A percentile compares a stretch with the other conserved stretches of the same genome.
These are phyloP conservation scores for Colletotrichum higginsianum DNA, from an alignment of 2,329 filamentous ascomycete species.

Conservation along the genomic window DNA sequence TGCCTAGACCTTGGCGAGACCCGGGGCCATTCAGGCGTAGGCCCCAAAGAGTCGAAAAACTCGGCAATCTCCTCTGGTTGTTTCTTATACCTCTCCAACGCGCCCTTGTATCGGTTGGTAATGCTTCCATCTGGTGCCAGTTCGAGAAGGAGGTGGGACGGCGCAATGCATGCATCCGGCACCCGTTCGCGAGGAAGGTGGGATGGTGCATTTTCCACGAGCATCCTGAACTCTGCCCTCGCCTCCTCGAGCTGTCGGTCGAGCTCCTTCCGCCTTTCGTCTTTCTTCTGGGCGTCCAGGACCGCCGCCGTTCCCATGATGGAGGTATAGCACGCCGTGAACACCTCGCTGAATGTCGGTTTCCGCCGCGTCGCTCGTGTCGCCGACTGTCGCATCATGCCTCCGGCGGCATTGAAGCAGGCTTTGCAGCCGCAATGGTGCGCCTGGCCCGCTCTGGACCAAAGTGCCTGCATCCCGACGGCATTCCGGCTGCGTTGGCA, in stretches of 20 bases:
- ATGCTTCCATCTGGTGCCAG: conserved; percentile 47
- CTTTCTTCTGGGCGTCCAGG: conserved; percentile 73
- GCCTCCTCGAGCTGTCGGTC: conserved; percentile 72
- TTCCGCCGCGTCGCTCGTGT: conserved; percentile 65
- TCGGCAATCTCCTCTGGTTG: conserved; percentile 26
- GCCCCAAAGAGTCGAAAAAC: conserved; percentile 31
- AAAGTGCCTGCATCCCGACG: conserved; percentile 75
- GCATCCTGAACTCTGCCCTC: conserved; percentile 60
- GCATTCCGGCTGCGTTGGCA: conserved; percentile 50
- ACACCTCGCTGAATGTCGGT: conserved; percentile 66
- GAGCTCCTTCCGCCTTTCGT: conserved; percentile 71
- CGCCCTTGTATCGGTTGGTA: conserved; percentile 35
- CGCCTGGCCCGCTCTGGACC: conserved; percentile 76
- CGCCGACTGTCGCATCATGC: conserved; percentile 65
- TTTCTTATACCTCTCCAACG: conserved; percentile 7
- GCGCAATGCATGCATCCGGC: conserved; percentile 44
- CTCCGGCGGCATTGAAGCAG: conserved; percentile 67
- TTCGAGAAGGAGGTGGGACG: conserved; percentile 8
- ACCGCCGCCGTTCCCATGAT: conserved; percentile 76
- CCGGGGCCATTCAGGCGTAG: background rate
- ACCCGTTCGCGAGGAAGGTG: conserved; percentile 39
- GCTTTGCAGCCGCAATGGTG: conserved; percentile 75
- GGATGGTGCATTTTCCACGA: conserved; percentile 53
- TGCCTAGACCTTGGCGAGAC: conserved; percentile 7
- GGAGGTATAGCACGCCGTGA: conserved; percentile 78